Evolutionary conservation across 495 filamentous ascomycete genomes (phyloP), one percentile per base, ranked within the genome.

Genomic region (Podospora bellae-mahoneyi): DNA sequence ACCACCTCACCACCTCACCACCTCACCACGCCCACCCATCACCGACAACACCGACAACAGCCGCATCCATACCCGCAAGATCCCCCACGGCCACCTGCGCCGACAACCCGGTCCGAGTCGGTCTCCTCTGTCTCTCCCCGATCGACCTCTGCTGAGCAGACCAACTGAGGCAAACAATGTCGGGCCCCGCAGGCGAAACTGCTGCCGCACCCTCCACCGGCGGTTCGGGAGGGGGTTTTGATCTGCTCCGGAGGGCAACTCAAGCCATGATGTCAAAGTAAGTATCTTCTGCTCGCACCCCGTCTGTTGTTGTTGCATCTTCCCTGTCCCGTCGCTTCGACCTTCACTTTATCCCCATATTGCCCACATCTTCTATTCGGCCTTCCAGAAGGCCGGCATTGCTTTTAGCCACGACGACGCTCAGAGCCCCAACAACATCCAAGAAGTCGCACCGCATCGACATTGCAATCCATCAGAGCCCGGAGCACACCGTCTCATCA

Each of bases 201-300:
- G 69, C 70, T 32, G 66, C 71, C 61, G 61, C 66, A 59, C 64
- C 64, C 71, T 64, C 68, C 27, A 64, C 67, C 62, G 61, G 61
- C 30, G 68, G 72, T 53, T 64, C 68, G n/a, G 80, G 81, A 71
- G 80, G 81, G 70, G 74, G 74, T 61, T 80, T 78, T 60, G 85
- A 87, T 76, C 75, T 87, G 74, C 74, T 87, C 39, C 78, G 80
- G 76, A 79, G 83, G 73, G 85, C 85, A 63, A 86, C 85, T 53
- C 83, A 85, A 69, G 80, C 81, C 67, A 82, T 87, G 82, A 85
- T 86, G 82, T 83, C 82, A 80, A 87, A 78, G 85, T 87, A 84
- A 72, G 81, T 82, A 32, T 66, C 0, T 16, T 39, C 5, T 53
- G 34, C 64, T 7, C 3, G 20, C 23, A 34, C 20, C 53, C 44